Conservation (phyloP, 441 rosid species). For the Macaranga tanarius region DNA sequence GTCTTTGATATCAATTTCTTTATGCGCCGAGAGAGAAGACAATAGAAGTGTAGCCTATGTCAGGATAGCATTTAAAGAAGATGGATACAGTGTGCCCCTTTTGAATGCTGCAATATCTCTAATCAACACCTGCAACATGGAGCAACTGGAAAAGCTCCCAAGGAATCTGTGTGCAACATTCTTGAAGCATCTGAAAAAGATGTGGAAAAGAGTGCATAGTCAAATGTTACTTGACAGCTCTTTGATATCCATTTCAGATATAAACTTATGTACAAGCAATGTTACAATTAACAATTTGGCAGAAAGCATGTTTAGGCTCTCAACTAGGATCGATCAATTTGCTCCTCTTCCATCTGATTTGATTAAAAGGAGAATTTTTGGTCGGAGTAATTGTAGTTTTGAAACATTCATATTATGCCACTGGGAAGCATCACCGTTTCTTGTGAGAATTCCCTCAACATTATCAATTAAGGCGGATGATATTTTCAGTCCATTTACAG, state of each 20-base stretch:
- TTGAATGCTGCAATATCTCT: constrained; percentile 42
- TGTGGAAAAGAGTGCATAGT: constrained; percentile 42
- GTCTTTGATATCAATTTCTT: constrained; percentile 27
- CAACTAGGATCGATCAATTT: constrained; percentile 28
- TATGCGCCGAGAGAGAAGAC: constrained; percentile 29
- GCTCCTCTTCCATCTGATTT: constrained; percentile 23
- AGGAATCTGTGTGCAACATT: constrained; percentile 32
- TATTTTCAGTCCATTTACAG: constrained; percentile 33
- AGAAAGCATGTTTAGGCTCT: constrained; percentile 55
- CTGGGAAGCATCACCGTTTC: constrained; percentile 53
- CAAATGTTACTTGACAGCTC: constrained; percentile 30
- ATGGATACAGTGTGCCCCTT: constrained; percentile 32
- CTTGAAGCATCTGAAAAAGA: constrained; percentile 34
- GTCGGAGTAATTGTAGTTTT: constrained; percentile 30
- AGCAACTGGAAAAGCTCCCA: constrained; percentile 41
- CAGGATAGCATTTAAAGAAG: constrained; percentile 32
- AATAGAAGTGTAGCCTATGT: constrained; percentile 20
- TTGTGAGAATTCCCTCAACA: constrained; percentile 30
- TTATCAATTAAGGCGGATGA: constrained; percentile 32
- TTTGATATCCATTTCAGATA: constrained; percentile 21
- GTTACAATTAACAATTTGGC: constrained; percentile 41
- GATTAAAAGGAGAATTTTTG: constrained; percentile 40
- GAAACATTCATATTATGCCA: constrained; percentile 38
- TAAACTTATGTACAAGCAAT: constrained; percentile 30
- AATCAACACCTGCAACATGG: constrained; percentile 39